Evolutionary conservation across 2,329 filamentous ascomycete genomes (phyloP).

Genomic region (Colletotrichum sp.): DNA sequence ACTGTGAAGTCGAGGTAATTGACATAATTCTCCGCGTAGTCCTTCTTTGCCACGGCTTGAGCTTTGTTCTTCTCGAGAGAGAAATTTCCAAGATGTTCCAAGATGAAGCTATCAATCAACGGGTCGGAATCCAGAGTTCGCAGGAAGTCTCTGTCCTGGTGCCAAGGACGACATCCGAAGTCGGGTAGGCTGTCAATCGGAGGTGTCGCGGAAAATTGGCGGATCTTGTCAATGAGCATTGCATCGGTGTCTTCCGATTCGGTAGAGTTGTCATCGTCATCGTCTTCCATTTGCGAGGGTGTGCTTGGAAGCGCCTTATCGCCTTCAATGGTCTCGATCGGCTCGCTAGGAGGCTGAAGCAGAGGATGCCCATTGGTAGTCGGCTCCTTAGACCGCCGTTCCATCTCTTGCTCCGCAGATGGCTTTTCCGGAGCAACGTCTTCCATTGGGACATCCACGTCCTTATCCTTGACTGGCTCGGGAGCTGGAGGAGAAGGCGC

Average conservation of each 20-base stretch:
- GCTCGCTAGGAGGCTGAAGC: conserved; percentile 11
- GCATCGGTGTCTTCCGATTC: conserved; percentile 60
- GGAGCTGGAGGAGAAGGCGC: not conserved
- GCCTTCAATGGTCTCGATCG: conserved; percentile 28
- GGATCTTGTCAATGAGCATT: conserved; percentile 52
- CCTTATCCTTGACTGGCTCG: not conserved
- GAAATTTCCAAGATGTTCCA: conserved; percentile 48
- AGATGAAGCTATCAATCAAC: conserved; percentile 49
- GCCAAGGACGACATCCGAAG: conserved; percentile 52
- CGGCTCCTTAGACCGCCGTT: not conserved
- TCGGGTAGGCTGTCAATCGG: conserved; percentile 59
- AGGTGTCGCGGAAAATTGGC: conserved; percentile 59
- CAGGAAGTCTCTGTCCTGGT: conserved; percentile 50
- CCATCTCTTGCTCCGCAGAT: conserved; percentile 1
- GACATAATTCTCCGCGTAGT: conserved; percentile 54
- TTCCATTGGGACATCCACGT: conserved; percentile 25
- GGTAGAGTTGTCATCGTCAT: conserved; percentile 58
- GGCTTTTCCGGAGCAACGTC: conserved; percentile 29
- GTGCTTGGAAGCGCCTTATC: conserved; percentile 42
- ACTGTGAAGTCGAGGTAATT: conserved; percentile 60
- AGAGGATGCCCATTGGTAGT: not conserved
- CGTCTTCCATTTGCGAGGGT: conserved; percentile 50
- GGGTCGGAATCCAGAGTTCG: conserved; percentile 44
- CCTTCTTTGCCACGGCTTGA: conserved; percentile 42
- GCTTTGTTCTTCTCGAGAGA: conserved; percentile 38